Evolutionary conservation across 2,329 filamentous ascomycete species (phyloP).

Genomic region (Clarireedia paspali): DNA sequence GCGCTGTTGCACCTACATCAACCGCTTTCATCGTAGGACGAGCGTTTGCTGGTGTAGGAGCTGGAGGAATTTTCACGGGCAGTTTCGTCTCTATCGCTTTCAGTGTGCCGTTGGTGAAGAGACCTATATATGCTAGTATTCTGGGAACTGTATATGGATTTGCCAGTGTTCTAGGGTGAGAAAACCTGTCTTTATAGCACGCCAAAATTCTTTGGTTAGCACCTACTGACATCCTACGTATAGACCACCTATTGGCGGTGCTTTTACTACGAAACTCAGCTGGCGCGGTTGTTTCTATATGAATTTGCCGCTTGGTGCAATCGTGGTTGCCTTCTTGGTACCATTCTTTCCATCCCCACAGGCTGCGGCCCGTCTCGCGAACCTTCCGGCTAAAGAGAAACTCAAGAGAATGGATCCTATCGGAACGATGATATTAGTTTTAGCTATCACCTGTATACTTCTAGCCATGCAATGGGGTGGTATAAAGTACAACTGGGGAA

Average conservation of each 20-base stretch:
- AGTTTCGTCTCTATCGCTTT: neutral
- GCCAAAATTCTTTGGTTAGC: too few species aligned
- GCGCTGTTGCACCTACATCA: neutral
- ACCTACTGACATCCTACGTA: too few species aligned
- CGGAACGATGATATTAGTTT: neutral
- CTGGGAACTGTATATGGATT: neutral
- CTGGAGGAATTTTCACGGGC: neutral
- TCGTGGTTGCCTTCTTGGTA: neutral
- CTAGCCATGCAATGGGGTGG: slow-evolving; percentile 31
- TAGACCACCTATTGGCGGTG: neutral
- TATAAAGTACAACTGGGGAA: slow-evolving; percentile 30
- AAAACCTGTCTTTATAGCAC: too few species aligned
- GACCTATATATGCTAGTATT: neutral
- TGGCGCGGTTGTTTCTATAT: neutral
- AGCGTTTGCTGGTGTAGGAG: neutral
- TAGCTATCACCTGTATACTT: slow-evolving; percentile 26
- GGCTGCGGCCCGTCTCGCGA: neutral
- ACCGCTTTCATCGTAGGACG: neutral
- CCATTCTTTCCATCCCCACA: neutral
- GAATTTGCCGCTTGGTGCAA: neutral
- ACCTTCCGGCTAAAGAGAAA: neutral
- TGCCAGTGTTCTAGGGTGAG: neutral
- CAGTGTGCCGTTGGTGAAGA: neutral
- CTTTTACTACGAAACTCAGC: neutral
- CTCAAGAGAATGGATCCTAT: neutral